Percentiles rank a stretch among this genome's conserved stretches.
phyloP scores from a whole-genome alignment of 768 basidiomycete species.

The Daedaleopsis nitida region DNA sequence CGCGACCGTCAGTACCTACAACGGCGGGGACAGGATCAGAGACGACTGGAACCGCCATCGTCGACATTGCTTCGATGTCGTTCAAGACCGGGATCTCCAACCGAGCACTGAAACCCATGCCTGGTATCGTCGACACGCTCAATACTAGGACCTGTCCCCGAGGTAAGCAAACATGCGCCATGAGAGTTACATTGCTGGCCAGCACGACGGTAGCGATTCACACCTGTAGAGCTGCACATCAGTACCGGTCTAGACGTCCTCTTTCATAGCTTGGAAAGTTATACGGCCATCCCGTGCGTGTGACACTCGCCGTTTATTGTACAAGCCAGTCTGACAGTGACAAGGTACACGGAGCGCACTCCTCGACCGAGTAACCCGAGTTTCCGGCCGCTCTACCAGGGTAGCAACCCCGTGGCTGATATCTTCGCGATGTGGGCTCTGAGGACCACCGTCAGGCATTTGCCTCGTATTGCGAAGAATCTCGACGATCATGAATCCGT shows the following conservation, averaged over 20 bases:
- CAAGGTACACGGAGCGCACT: conserved; percentile 86
- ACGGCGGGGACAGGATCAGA: conserved; percentile 91
- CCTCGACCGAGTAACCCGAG: conserved; percentile 92
- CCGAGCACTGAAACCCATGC: conserved; percentile 84
- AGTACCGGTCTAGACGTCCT: conserved; percentile 94
- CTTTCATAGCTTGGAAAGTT: conserved; percentile 95
- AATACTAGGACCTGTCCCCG: conserved; percentile 89
- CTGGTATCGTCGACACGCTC: conserved; percentile 75
- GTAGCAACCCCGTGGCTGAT: conserved; percentile 92
- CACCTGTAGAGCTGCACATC: conserved; percentile 72
- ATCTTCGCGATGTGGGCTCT: conserved; percentile 96
- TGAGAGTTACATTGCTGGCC: no score
- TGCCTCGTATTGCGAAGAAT: conserved; percentile 85
- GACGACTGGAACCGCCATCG: conserved; percentile 93
- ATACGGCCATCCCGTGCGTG: conserved; percentile 87
- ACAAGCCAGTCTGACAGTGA: no score
- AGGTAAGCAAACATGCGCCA: conserved; percentile 7
- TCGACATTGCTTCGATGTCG: conserved; percentile 86
- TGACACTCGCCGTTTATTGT: background rate
- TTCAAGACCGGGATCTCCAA: conserved; percentile 98
- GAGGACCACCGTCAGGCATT: conserved; percentile 82
- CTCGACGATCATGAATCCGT: conserved; percentile 80
- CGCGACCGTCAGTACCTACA: conserved; percentile 56
- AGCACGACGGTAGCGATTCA: no score
- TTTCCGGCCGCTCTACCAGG: conserved; percentile 89